Evolutionary conservation across 2,329 filamentous ascomycete species (phyloP), one percentile per base, ranked within the genome.

Genomic region (Nectriaceae sp.): DNA sequence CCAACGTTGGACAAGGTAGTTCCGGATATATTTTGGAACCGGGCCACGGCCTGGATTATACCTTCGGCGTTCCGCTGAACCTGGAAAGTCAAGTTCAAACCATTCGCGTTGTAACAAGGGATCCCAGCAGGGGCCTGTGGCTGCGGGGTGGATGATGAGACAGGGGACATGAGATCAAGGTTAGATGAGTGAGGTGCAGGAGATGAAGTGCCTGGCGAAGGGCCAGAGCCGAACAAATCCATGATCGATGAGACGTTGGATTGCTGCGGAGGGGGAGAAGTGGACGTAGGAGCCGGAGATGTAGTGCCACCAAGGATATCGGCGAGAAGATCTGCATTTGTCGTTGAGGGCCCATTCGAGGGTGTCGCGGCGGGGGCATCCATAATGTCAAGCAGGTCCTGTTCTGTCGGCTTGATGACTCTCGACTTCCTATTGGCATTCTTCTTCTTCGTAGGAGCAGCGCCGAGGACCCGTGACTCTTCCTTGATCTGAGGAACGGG

Each of bases 401-500:
- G 89, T 65, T 97, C 93, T 6, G 89, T 89, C 35, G 89, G 88
- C 71, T 96, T 94, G 54, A 86, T 79, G 21, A 85, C 80, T 71
- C 87, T 92, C 49, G 86, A 84, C 67, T 86, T 89, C 60, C 90
- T 84, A 66, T 88, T 90, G 50, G 83, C 79, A 41, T 86, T 84
- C 68, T 82, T 86, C 55, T 80, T 77, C 61, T 87, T 82, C 68
- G 85, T 85, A 2, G 83, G 77, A 1, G 90, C 86, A 62, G 93
- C 88, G 37, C 92, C 92, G 16, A 99, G 77, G 3, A 97, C 92
- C 51, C 93, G 82, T 46, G 94, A 93, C 68, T 96, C 90, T 67
- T 99, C 94, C 57, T 93, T 90, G 64, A 99, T 97, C 69, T 97
- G 93, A 8, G 94, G 94, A 2, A 94, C 84, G 6, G 94, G 94